Base-by-base conservation (phyloP, 1,284 basidiomycete species). In the Cutaneotrichosporon arboriforme region DNA sequence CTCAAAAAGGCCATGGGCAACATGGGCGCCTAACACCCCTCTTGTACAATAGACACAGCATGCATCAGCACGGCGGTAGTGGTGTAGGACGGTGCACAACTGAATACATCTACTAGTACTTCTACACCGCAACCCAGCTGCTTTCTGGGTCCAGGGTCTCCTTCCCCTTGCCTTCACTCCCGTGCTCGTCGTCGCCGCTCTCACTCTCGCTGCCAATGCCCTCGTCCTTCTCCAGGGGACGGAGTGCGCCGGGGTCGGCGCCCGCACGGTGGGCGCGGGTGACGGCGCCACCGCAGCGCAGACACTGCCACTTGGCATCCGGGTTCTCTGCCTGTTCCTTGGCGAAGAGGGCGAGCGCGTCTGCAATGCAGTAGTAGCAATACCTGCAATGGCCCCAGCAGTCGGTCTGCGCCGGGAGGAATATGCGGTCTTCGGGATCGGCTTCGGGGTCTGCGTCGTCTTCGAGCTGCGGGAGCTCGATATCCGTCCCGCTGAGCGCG, bases 291-390 rank as follows among this genome's bases (percentile, higher is more conserved):
- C 79, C 79, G 67, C 90, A 94, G 42, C 90, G 78, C 52, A 92
- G 70, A 71, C 90, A 94, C 59, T 83, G 81, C 90, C 90, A 93
- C 42, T 49, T 46, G 46, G 42, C 43, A 23, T 48, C 51, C 43
- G 34, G 39, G 12, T 41, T 20, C 42, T 51, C 49, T 17, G 61
- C 59, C 12, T 56, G 48, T 38, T 62, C 52, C 54, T 60, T 62
- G 62, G 88, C 80, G 7, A 47, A 45, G 23, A 43, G 51, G 4
- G 57, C 57, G 77, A 94, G 82, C 53, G 84, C 83, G 63, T 88
- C 86, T 12, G 87, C 81, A 31, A 93, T 78, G 72, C 90, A 94
- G 64, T 86, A 84, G 71, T 93, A 94, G 72, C 90, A 93, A 75
- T 90, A 94, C 10, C 81, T 71, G 70, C 92, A 88, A 13, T 83